Percentiles rank a stretch among this genome's conserved stretches.
Conservation (phyloP, 106 monocot genomes). For the Allium fistulosum region DNA sequence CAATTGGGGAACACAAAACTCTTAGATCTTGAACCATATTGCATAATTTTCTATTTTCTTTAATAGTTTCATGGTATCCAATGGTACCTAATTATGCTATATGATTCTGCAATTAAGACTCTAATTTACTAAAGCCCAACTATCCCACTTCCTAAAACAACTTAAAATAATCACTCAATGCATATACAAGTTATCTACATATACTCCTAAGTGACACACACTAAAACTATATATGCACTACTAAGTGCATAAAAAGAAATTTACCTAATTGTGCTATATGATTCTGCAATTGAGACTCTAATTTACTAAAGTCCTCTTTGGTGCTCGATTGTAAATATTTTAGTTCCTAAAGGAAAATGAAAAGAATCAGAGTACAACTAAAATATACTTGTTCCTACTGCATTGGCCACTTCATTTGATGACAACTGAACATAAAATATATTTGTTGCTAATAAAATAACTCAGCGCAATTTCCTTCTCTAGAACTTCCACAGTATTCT, state of each 20-base stretch:
- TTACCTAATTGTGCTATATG: slow-evolving; percentile 57
- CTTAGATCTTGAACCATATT: slow-evolving; percentile 83
- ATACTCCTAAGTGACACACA: too few relatives aligned
- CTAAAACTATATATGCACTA: too few relatives aligned
- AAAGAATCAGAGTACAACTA: not conserved
- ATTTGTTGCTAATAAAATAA: too few relatives aligned
- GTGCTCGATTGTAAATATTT: slow-evolving; percentile 32
- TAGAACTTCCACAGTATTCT: too few relatives aligned
- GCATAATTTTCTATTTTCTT: slow-evolving; percentile 73
- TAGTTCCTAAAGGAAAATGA: slow-evolving; percentile 43
- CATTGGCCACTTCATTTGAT: too few relatives aligned
- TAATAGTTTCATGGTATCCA: slow-evolving; percentile 61
- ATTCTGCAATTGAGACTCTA: slow-evolving; percentile 49
- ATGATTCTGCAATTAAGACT: too few relatives aligned
- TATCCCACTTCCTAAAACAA: slow-evolving; percentile 33
- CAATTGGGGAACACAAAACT: slow-evolving; percentile 64
- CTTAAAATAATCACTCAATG: too few relatives aligned
- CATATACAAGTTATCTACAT: too few relatives aligned
- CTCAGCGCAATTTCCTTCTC: too few relatives aligned
- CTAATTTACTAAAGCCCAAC: slow-evolving; percentile 42
- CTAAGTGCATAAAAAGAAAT: too few relatives aligned
- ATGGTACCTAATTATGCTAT: slow-evolving; percentile 49
- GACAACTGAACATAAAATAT: too few relatives aligned
- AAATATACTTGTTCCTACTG: too few relatives aligned
- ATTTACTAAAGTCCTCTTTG: slow-evolving; percentile 22